phyloP scores from a whole-genome alignment of 2,329 filamentous ascomycete genomes.

The Aspergillus sp. region DNA sequence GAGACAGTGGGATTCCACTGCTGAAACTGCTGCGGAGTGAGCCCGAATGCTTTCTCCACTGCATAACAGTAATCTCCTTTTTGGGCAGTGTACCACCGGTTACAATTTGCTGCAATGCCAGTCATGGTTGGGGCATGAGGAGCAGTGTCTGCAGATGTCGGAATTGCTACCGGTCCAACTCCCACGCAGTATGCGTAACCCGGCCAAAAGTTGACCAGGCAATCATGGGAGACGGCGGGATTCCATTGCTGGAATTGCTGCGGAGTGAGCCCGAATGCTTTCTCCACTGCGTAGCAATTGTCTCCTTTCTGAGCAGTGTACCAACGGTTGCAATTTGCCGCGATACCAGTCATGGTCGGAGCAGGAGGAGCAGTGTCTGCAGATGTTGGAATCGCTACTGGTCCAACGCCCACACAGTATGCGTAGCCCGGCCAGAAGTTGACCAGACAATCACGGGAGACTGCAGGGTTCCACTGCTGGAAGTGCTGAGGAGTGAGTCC shows the following conservation, averaged over 20 bases:
- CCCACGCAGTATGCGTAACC: conserved; percentile 19
- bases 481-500: conserved; percentile 11
- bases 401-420: conserved; percentile 17
- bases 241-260: conserved; percentile 17
- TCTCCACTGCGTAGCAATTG: conserved; percentile 7
- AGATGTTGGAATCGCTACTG: not conserved
- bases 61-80: conserved; percentile 13
- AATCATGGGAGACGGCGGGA: conserved; percentile 10
- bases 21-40: conserved; percentile 11
- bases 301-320: conserved; percentile 15
- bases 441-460: conserved; percentile 9
- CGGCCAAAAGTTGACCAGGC: conserved; percentile 12
- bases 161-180: not conserved
- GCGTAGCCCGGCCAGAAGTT: conserved; percentile 15
- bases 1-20: conserved; percentile 14
- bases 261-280: not conserved
- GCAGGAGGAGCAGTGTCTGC: not conserved
- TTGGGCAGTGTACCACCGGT: conserved; percentile 15
- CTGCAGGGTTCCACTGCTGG: conserved; percentile 11
- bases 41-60: not conserved
- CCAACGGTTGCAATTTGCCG: conserved; percentile 14
- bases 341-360: conserved; percentile 12
- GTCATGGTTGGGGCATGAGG: conserved; percentile 7
- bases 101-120: conserved; percentile 11
- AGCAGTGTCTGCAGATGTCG: not conserved